These are phyloP conservation scores for Colletotrichum coccodes DNA, from an alignment of 2,329 filamentous ascomycete genomes.

Conservation along the genomic window DNA sequence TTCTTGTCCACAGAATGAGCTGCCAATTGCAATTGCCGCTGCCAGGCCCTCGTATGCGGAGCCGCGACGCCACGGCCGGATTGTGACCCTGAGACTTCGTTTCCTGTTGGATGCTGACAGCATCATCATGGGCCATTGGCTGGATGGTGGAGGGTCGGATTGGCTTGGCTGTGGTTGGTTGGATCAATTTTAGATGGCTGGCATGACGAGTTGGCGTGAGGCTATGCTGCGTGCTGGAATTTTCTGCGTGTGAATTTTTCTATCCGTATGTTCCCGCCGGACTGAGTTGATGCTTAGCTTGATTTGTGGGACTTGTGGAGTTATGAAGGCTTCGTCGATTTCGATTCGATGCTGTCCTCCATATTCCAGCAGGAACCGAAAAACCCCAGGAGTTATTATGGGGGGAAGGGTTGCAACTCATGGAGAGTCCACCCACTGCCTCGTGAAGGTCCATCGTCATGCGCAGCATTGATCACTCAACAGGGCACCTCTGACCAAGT, in stretches of 20 bases:
- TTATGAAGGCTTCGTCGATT: not conserved
- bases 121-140: not conserved
- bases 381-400: too few species aligned
- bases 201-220: not conserved
- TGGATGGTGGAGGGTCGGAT: not conserved
- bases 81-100: not conserved
- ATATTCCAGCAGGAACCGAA: not conserved
- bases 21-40: conserved; percentile 1
- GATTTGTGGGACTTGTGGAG: not conserved
- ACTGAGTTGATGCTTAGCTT: not conserved
- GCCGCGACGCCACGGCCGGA: not conserved
- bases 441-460: not conserved
- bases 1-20: not conserved
- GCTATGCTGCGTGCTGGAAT: conserved; percentile 11
- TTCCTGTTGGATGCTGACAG: not conserved
- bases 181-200: not conserved
- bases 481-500: not conserved
- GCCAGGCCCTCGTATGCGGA: not conserved
- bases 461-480: conserved; percentile 1
- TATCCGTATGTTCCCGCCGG: conserved; percentile 17
- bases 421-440: not conserved
- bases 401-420: too few species aligned
- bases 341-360: not conserved
- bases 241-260: not conserved
- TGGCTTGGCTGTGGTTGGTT: conserved; percentile 15